These are phyloP conservation scores for Talaromyces sp. DNA, from an alignment of 2,329 filamentous ascomycete genomes.

Conservation along the genomic window DNA sequence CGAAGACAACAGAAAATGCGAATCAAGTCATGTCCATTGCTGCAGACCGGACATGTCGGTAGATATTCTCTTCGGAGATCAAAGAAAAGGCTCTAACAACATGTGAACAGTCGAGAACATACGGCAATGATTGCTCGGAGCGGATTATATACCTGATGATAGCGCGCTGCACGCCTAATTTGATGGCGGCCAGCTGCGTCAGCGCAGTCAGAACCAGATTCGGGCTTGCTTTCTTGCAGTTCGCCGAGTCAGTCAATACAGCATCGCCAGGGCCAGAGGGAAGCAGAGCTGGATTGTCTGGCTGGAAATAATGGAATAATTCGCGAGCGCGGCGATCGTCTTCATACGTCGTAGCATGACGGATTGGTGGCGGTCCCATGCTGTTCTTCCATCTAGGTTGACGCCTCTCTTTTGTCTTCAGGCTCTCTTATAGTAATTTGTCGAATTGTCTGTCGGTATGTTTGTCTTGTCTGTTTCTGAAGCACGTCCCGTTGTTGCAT, in stretches of 20 bases:
- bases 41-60: neutral
- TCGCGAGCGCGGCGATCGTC: slow-evolving; percentile 21
- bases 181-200: slow-evolving; percentile 26
- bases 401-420: neutral
- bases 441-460: neutral
- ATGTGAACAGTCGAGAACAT: slow-evolving; percentile 1
- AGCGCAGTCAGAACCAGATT: slow-evolving; percentile 25
- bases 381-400: neutral
- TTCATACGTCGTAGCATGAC: slow-evolving; percentile 1
- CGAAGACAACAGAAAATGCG: neutral
- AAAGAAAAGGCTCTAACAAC: neutral
- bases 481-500: neutral
- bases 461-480: neutral
- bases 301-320: slow-evolving; percentile 27
- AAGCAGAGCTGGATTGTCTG: slow-evolving; percentile 23
- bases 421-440: neutral
- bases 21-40: neutral
- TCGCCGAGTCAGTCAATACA: neutral
- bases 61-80: neutral
- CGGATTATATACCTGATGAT: slow-evolving; percentile 26
- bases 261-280: neutral
- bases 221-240: slow-evolving; percentile 14
- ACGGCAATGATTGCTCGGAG: neutral
- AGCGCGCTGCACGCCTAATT: slow-evolving; percentile 25
- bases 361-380: neutral